Evolutionary conservation across 306 rosid genomes (phyloP).

Genomic region (Sechiopsis laciniata): DNA sequence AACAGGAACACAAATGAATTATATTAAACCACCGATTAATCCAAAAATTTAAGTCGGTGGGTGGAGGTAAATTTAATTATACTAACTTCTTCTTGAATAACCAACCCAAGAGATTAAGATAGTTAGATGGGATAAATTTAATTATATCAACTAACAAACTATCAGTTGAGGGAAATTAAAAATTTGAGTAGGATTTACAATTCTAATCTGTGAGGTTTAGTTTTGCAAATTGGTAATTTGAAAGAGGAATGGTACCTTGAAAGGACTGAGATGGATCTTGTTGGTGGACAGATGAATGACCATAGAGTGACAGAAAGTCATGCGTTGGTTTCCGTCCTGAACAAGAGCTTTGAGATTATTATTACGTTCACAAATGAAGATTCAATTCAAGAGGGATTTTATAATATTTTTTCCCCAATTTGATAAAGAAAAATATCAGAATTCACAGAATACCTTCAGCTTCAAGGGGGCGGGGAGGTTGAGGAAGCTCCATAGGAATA

Average conservation of each 20-base stretch:
- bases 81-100: too few species aligned
- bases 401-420: not conserved
- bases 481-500: conserved; percentile 76
- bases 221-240: not conserved
- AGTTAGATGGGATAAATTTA: too few species aligned
- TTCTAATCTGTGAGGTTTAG: not conserved
- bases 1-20: not conserved
- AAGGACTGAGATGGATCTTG: conserved; percentile 80
- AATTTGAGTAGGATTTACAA: not conserved
- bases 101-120: too few species aligned
- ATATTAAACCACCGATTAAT: too few species aligned
- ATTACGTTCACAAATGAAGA: not conserved
- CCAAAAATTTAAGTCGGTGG: too few species aligned
- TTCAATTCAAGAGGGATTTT: not conserved
- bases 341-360: not conserved
- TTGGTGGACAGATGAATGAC: conserved; percentile 64
- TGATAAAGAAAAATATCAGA: not conserved
- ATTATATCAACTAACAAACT: too few species aligned
- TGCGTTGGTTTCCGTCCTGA: conserved; percentile 84
- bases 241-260: conserved; percentile 54
- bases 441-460: conserved; percentile 40
- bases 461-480: conserved; percentile 54
- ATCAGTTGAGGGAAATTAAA: too few species aligned
- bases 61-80: too few species aligned
- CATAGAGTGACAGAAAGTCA: conserved; percentile 80